Base-by-base conservation (phyloP, 371 early-diverging fungal genomes). In the Mucor mucedo region DNA sequence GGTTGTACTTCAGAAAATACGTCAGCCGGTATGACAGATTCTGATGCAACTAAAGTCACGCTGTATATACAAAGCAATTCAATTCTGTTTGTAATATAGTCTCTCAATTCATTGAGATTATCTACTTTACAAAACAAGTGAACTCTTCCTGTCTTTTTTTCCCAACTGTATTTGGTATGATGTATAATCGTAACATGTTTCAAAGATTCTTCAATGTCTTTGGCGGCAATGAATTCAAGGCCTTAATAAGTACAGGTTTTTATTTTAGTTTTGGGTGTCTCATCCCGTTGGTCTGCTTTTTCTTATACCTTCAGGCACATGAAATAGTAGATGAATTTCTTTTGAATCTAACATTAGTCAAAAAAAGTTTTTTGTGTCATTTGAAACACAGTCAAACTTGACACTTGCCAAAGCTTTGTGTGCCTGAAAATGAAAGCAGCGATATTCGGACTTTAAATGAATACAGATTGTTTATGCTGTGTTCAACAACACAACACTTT, bases 131-230 rank as follows among this genome's bases (percentile, higher is more conserved):
- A 60, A 21, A 66, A 61, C 16, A 68, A 29, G 49, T 77, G 75
- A 4, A 77, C 69, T 2, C 66, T 44, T 4, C 78, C 78, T 44
- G 77, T 68, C n/a, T 64, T 64, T 14, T 60, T 39, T 27, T 73
- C 76, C 47, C 30, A 58, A 3, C 42, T 44, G 38, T 50, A 69
- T 16, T 0, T 14, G 5, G 62, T 32, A 10, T 44, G 27, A 45
- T 38, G 21, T 1, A 62, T 4, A 53, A 58, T 59, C 8, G 60
- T 50, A 5, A 45, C 50, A 29, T 66, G 21, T 7, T 14, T 48
- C 27, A 73, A n/a, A 27, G 63, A 52, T 7, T 44, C 49, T 16
- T 50, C 55, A 60, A 76, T 64, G 44, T 76, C 76, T 40, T 55
- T 54, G 1, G 40, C 58, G 29, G 73, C 73, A 32, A 72, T 48